Evolutionary conservation across 306 rosid genomes (phyloP), one percentile per base, ranked within the genome.

Genomic region (Trichosanthes truncata): DNA sequence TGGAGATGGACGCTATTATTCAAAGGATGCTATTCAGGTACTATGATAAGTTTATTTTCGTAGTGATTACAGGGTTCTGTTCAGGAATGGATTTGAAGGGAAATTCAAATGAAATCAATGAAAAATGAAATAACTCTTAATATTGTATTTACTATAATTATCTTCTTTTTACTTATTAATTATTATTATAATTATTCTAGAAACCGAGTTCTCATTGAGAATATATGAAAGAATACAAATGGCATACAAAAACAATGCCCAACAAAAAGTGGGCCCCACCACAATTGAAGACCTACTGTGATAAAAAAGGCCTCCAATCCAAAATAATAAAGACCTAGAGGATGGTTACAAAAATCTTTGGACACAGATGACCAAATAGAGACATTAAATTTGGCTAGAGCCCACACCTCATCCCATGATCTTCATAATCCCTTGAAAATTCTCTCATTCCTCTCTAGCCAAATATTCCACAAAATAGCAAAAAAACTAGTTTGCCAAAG

Each of bases 1-100:
- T 75, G 98, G 99, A 51, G 99, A 96, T 90, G 99, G 99, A 53
- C 99, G 99, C 79, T 93, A 93, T 84, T 96, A 63, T 77, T 91
- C 99, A 25, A 88, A 93, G 93, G 98, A 91, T 21, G 97, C 97
- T 74, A 89, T 96, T 83, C 99, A 90, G 99, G 99, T 93, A 55
- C 78, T 51, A 85, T 72, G 4, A 41, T 45, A 33, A 46, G 35
- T 63, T 25, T 76, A 15, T 43, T 25, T 62, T 46, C 55, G 45
- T n/a, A 12, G 21, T 76, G 26, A 12, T 57, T 74, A 7, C 20
- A 5, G 12, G 40, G 43, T 45, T 20, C 45, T 63, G 49, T 9
- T 67, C 4, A 38, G 52, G 74, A n/a, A n/a, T 38, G 25, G 15
- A 40, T 67, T 67, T 38, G 33, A 68, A 40, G 31, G 74, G 52